These are phyloP conservation scores for Tulasnella calospora DNA, from an alignment of 768 basidiomycete genomes.

Conservation along the genomic window DNA sequence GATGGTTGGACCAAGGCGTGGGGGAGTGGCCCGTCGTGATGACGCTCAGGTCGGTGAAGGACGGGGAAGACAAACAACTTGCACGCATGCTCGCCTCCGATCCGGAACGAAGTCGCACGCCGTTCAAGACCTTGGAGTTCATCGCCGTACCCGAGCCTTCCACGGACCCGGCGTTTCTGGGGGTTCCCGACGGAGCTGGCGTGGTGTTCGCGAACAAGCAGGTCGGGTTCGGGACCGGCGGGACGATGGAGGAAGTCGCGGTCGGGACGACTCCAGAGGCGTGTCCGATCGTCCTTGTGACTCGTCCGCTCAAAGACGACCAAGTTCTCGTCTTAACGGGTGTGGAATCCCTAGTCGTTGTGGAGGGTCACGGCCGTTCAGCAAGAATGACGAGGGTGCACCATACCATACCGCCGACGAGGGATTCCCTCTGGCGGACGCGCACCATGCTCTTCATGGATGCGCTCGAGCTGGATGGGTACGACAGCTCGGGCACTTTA, in stretches of 20 bases:
- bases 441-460: conserved; percentile 2
- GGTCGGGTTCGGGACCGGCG: background rate
- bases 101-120: background rate
- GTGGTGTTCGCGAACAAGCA: conserved; percentile 1
- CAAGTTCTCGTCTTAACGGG: background rate
- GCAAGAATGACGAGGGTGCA: background rate
- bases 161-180: background rate
- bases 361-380: background rate
- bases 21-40: too few relatives aligned
- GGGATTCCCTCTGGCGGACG: background rate
- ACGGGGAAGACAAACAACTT: background rate
- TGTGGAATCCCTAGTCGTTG: background rate
- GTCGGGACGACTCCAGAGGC: background rate
- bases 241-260: background rate
- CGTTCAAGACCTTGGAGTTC: background rate
- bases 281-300: background rate
- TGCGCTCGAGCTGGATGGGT: background rate
- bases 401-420: background rate
- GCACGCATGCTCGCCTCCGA: background rate
- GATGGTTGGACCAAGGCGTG: too few relatives aligned
- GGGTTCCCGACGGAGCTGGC: background rate
- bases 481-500: background rate
- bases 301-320: background rate
- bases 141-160: background rate
- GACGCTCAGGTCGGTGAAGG: too few relatives aligned